phyloP scores from a whole-genome alignment of 805 yeast genomes.

The Metschnikowia noctiluminum region DNA sequence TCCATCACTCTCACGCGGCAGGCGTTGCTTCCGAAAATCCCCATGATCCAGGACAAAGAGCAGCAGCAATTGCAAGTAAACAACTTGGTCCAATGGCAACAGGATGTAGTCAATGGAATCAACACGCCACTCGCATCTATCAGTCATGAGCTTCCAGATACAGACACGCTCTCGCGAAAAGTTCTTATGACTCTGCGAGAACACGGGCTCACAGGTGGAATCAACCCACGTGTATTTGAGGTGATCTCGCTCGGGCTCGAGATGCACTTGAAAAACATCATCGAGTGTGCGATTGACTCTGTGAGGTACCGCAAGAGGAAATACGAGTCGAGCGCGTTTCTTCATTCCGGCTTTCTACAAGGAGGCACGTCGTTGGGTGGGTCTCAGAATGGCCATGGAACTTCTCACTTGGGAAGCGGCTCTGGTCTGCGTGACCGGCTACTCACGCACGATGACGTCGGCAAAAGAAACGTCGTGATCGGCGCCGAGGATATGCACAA shows the following conservation, averaged over 20 bases:
- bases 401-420: background rate
- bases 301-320: conserved; percentile 58
- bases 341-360: conserved; percentile 21
- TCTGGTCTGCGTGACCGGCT: conserved; percentile 7
- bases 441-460: background rate
- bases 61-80: conserved; percentile 43
- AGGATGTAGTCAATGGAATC: conserved; percentile 83
- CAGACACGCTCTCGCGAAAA: conserved; percentile 59
- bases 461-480: conserved; percentile 34
- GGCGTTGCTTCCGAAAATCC: conserved; percentile 78
- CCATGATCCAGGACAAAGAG: conserved; percentile 56
- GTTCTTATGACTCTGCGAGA: conserved; percentile 85
- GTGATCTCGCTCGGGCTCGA: conserved; percentile 79
- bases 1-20: conserved; percentile 67
- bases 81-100: conserved; percentile 79
- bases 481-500: conserved; percentile 67
- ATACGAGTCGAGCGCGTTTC: conserved; percentile 36
- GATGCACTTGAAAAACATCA: conserved; percentile 65
- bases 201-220: conserved; percentile 78
- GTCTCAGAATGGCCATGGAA: background rate
- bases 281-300: conserved; percentile 72
- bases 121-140: conserved; percentile 80
- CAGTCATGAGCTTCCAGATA: conserved; percentile 77
- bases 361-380: background rate
- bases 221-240: conserved; percentile 78